Percentiles rank a stretch among this genome's conserved stretches.
Conservation (phyloP, 768 basidiomycete species). For the Podaxis sp. region DNA sequence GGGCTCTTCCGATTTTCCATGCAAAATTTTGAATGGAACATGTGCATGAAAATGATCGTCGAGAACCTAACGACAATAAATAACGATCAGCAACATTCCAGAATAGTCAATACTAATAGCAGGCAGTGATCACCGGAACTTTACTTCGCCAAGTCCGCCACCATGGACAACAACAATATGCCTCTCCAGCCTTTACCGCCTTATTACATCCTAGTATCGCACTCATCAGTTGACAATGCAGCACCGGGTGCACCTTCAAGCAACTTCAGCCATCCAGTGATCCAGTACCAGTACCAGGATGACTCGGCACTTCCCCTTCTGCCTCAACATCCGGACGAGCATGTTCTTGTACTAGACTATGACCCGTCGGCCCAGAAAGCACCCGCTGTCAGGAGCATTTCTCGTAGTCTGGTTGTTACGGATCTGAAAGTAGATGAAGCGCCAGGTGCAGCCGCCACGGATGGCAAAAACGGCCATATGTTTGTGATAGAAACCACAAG, state of each 20-base stretch:
- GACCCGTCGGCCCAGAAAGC: slow-evolving; percentile 39
- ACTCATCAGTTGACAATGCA: slow-evolving; percentile 42
- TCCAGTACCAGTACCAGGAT: slow-evolving; percentile 83
- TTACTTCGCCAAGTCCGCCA: background rate
- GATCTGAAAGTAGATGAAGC: slow-evolving; percentile 69
- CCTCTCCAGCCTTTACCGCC: slow-evolving; percentile 38
- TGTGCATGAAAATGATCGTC: background rate
- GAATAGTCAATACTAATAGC: background rate
- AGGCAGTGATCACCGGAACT: background rate
- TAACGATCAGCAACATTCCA: background rate
- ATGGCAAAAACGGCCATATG: slow-evolving; percentile 62
- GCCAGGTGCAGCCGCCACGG: slow-evolving; percentile 61
- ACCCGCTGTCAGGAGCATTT: slow-evolving; percentile 53
- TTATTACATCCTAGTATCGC: slow-evolving; percentile 68
- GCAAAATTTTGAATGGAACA: background rate
- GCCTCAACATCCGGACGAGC: slow-evolving; percentile 59
- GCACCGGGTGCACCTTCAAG: slow-evolving; percentile 35
- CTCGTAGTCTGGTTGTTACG: slow-evolving; percentile 44
- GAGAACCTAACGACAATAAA: slow-evolving; percentile 1
- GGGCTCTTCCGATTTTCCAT: background rate
- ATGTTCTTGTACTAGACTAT: slow-evolving; percentile 72
- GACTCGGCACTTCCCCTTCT: slow-evolving; percentile 69
- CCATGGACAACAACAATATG: slow-evolving; percentile 6
- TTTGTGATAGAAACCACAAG: slow-evolving; percentile 70
- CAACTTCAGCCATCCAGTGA: slow-evolving; percentile 63